phyloP scores from a whole-genome alignment of 805 yeast species.

The Yarrowia porcina region DNA sequence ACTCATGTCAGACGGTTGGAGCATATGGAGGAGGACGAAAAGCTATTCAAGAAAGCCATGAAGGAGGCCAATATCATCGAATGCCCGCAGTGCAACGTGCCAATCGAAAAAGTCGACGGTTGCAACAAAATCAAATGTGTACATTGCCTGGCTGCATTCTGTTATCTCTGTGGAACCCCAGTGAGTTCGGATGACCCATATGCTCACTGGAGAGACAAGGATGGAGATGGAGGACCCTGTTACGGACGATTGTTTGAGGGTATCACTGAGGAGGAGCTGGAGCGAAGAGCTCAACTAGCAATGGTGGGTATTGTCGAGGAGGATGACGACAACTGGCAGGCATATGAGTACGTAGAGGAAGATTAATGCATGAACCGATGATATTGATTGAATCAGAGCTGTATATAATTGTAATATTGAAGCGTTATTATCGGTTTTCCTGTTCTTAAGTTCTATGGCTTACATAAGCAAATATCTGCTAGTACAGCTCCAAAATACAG shows the following conservation, averaged over 20 bases:
- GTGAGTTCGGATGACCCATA: background rate
- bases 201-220: background rate
- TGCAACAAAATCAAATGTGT: conserved; percentile 19
- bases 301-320: conserved; percentile 3
- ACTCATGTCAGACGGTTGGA: background rate
- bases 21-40: background rate
- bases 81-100: background rate
- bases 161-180: background rate
- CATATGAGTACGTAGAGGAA: background rate
- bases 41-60: background rate
- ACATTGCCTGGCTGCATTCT: background rate
- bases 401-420: too few relatives aligned
- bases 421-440: too few relatives aligned
- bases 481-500: too few relatives aligned
- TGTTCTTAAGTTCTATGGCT: too few relatives aligned
- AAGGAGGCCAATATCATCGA: background rate
- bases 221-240: background rate
- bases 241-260: background rate
- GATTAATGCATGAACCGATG: background rate
- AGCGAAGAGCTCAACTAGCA: background rate
- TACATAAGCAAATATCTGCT: too few relatives aligned
- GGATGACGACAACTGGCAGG: background rate
- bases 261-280: conserved; percentile 8
- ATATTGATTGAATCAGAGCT: too few relatives aligned
- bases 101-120: background rate